These are phyloP conservation scores for Ascochyta pisi DNA, from an alignment of 2,329 filamentous ascomycete genomes.

Conservation along the genomic window DNA sequence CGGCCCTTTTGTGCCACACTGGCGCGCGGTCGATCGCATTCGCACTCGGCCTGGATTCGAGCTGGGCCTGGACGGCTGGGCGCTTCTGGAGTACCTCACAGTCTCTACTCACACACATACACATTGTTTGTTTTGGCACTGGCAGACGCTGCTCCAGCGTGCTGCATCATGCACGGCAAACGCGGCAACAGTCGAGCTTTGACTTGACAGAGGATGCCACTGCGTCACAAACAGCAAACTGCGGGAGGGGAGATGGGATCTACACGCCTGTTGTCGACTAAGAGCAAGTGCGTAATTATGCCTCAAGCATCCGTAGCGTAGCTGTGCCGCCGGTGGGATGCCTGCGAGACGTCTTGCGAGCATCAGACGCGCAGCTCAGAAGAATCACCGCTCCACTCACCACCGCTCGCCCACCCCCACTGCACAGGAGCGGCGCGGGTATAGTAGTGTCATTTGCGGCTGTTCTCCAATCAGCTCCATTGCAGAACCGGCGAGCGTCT, in stretches of 20 bases:
- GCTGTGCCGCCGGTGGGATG: constrained; percentile 9
- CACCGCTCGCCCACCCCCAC: background rate
- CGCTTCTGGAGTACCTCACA: constrained; percentile 1
- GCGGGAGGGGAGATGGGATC: constrained; percentile 10
- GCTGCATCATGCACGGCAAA: background rate
- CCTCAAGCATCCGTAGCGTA: constrained; percentile 1
- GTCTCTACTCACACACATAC: background rate
- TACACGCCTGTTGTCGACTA: constrained; percentile 5
- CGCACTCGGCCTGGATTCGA: constrained; percentile 18
- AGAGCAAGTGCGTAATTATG: constrained; percentile 2
- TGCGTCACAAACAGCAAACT: background rate
- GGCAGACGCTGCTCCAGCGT: background rate
- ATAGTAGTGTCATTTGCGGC: constrained; percentile 22
- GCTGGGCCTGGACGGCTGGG: constrained; percentile 7
- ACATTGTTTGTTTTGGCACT: background rate
- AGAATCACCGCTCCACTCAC: background rate
- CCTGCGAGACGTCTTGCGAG: background rate
- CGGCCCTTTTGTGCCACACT: constrained; percentile 25
- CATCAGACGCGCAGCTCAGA: background rate
- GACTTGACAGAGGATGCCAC: background rate
- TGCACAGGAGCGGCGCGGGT: constrained; percentile 13
- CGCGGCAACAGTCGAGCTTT: background rate
- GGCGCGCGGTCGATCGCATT: constrained; percentile 25
- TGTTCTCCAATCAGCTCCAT: constrained; percentile 21
- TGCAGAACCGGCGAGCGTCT: constrained; percentile 9